Conservation (phyloP, 176 grass and related monocot genomes). For the Puccinellia tenuiflora region DNA sequence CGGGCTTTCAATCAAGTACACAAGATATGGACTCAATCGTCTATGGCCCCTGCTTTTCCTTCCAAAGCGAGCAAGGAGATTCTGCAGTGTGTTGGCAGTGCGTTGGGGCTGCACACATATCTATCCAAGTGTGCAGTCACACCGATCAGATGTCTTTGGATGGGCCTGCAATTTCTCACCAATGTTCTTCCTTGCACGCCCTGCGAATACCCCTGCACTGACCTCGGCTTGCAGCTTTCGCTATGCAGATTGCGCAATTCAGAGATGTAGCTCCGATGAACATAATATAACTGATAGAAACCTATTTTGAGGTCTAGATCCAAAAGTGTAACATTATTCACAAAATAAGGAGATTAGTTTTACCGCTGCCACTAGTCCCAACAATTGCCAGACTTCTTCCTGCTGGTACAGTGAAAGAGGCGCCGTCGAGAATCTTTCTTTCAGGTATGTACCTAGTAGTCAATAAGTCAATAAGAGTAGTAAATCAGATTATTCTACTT, state of each 20-base stretch:
- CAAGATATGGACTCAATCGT: neutral
- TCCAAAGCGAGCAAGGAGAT: neutral
- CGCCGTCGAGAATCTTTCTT: conserved; percentile 80
- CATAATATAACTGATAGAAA: neutral
- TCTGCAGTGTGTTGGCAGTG: neutral
- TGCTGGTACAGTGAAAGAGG: conserved; percentile 78
- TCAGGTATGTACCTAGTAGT: conserved; percentile 73
- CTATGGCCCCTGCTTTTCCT: neutral
- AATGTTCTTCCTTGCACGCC: neutral
- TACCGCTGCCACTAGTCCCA: conserved; percentile 97
- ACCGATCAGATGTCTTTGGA: neutral
- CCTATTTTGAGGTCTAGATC: neutral
- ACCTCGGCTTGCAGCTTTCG: neutral
- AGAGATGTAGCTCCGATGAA: neutral
- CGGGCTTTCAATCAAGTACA: neutral
- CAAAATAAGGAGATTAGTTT: conserved; percentile 3
- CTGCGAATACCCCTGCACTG: neutral
- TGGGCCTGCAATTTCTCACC: neutral
- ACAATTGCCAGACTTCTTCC: conserved; percentile 92
- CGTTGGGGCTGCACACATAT: neutral
- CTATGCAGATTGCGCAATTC: neutral
- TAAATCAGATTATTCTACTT: conserved; percentile 1
- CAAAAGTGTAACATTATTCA: neutral
- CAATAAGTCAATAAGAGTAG: conserved; percentile 18
- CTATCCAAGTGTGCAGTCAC: neutral